Conservation (phyloP, 306 rosid species). For the Cucumis hystrix region DNA sequence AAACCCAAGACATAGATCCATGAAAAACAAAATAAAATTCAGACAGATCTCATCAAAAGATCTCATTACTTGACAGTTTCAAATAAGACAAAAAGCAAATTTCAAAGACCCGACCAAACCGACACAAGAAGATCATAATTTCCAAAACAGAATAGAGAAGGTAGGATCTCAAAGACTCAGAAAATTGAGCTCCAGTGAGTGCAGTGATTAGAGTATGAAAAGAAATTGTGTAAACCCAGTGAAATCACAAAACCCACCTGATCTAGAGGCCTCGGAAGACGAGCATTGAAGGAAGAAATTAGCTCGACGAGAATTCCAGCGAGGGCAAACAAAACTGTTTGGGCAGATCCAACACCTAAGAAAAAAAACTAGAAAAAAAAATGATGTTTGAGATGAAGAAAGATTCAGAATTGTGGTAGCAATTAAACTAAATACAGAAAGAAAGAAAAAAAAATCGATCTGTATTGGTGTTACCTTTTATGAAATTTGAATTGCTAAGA, state of each 20-base stretch:
- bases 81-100: background rate
- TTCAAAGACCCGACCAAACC: background rate
- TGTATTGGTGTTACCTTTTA: background rate
- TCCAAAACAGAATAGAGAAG: conserved; percentile 1
- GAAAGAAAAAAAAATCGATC: background rate
- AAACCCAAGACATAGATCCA: background rate
- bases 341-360: conserved; percentile 34
- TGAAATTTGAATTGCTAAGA: conserved; percentile 13
- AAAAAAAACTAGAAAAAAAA: background rate
- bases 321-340: background rate
- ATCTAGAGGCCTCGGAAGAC: conserved; percentile 26
- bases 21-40: background rate
- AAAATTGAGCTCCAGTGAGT: background rate
- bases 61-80: background rate
- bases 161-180: conserved; percentile 33
- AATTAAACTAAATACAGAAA: background rate
- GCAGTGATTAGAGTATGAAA: background rate
- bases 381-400: background rate
- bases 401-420: background rate
- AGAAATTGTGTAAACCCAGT: conserved; percentile 3
- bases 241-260: conserved; percentile 4
- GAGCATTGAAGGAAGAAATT: conserved; percentile 24
- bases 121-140: background rate
- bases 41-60: conserved; percentile 30
- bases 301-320: background rate